Evolutionary conservation across 495 filamentous ascomycete genomes (phyloP), one percentile per base, ranked within the genome.

Genomic region (Rusavskia elegans): DNA sequence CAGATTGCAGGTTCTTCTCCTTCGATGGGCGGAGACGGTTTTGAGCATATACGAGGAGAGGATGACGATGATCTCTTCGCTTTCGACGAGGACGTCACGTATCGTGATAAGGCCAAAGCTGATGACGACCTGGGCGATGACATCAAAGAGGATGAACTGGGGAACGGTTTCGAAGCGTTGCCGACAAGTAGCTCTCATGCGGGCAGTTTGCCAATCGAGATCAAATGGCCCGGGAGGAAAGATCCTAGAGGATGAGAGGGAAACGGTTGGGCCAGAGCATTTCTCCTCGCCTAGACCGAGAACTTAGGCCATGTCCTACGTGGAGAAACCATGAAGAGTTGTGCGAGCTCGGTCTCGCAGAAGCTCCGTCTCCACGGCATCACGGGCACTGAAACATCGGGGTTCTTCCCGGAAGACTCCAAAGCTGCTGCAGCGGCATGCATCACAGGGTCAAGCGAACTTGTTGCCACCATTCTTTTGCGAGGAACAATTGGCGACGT

Each of bases 171-270:
- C 1, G 45, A 59, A 25, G 13, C 45, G 23, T 37, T 59, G 10
- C 45, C 54, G 2, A 53, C 51, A 3, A 52, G 49, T 30, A 57
- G 52, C 19, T 57, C 59, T 11, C 57, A 62, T 50, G 59, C 59
- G 10, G 59, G 59, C n/a, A 62, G 59, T 45, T 32, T 62, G 35
- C 59, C 59, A 9, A 62, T 62, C 37, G 59, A 62, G 44, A 62
- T 62, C 16, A 59, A 57, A 25, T 54, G 57, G 59, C 52, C 59
- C 20, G 52, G 32, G 27, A 51, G 45, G 23, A 42, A 37, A 21
- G 55, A 53, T 50, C 48, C 48, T 5, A 36, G 30, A 27, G 20
- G 36, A 25, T 50, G 11, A 50, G 14, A 19, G n/a, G 40, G 13
- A 11, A 1, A 8, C 7, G 25, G 25, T 27, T 27, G 7, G n/a